Conservation (phyloP, 192 early-diverging fungal species). For the Geosiphon pyriformis region DNA sequence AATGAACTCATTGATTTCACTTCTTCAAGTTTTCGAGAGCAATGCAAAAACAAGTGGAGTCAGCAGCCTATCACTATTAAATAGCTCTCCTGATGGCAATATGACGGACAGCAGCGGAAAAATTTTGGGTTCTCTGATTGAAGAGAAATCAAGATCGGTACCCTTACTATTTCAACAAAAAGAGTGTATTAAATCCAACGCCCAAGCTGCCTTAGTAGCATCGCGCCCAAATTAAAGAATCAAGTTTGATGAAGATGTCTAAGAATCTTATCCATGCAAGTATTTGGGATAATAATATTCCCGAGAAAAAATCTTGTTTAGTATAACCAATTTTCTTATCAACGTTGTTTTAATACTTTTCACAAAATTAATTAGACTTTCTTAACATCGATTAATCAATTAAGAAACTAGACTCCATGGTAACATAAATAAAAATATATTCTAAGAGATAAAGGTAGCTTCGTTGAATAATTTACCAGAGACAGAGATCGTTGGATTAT, state of each 20-base stretch:
- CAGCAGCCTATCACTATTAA: not conserved
- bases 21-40: slow-evolving; percentile 10
- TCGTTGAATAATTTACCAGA: slow-evolving; percentile 77
- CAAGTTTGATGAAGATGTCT: too few relatives aligned
- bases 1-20: slow-evolving; percentile 4
- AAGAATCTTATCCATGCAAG: not conserved
- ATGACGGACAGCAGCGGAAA: not conserved
- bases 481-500: slow-evolving; percentile 49
- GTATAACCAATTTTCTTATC: too few relatives aligned
- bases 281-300: not conserved
- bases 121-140: not conserved
- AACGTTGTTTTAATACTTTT: too few relatives aligned
- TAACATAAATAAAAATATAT: not conserved
- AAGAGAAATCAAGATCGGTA: not conserved
- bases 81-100: not conserved
- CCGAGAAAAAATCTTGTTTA: not conserved
- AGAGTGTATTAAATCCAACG: not conserved
- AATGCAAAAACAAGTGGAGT: not conserved
- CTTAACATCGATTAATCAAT: not conserved
- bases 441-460: slow-evolving; percentile 62
- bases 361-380: too few relatives aligned
- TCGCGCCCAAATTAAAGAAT: too few relatives aligned
- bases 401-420: not conserved
- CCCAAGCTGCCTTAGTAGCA: not conserved
- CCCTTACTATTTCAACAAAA: not conserved